Evolutionary conservation across 768 basidiomycete species (phyloP).

Genomic region (Pholiota conissans): DNA sequence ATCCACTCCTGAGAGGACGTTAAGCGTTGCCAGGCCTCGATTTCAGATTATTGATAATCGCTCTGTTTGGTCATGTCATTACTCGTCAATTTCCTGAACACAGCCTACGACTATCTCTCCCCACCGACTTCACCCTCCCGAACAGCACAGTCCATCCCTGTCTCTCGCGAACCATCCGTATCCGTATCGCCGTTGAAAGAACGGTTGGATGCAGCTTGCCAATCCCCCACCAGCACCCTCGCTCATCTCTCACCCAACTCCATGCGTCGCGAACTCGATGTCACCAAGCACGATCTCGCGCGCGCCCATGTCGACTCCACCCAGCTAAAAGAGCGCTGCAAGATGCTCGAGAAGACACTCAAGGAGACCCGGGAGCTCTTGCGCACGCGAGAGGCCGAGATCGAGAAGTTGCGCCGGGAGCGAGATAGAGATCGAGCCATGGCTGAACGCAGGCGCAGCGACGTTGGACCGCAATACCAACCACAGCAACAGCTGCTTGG

Average conservation of each 20-base stretch:
- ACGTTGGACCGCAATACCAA: conserved; percentile 25
- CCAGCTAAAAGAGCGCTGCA: conserved; percentile 62
- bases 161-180: conserved; percentile 30
- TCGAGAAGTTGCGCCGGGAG: conserved; percentile 50
- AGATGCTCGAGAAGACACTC: conserved; percentile 60
- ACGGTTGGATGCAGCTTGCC: conserved; percentile 48
- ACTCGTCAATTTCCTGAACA: conserved; percentile 46
- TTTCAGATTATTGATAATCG: conserved; percentile 22
- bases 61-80: conserved; percentile 34
- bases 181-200: conserved; percentile 39
- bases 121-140: conserved; percentile 35
- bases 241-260: conserved; percentile 38
- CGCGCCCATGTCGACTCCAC: conserved; percentile 53
- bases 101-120: conserved; percentile 60
- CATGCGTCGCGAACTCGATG: conserved; percentile 60
- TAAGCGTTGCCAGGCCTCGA: conserved; percentile 6
- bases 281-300: conserved; percentile 53
- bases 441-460: conserved; percentile 32
- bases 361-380: conserved; percentile 64
- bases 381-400: conserved; percentile 56
- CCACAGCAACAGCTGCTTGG: conserved; percentile 13
- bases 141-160: conserved; percentile 23
- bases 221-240: conserved; percentile 41
- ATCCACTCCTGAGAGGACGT: neutral
- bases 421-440: conserved; percentile 33